Evolutionary conservation across 2,329 filamentous ascomycete species (phyloP).

Genomic region (Chrysoporthe puriensis): DNA sequence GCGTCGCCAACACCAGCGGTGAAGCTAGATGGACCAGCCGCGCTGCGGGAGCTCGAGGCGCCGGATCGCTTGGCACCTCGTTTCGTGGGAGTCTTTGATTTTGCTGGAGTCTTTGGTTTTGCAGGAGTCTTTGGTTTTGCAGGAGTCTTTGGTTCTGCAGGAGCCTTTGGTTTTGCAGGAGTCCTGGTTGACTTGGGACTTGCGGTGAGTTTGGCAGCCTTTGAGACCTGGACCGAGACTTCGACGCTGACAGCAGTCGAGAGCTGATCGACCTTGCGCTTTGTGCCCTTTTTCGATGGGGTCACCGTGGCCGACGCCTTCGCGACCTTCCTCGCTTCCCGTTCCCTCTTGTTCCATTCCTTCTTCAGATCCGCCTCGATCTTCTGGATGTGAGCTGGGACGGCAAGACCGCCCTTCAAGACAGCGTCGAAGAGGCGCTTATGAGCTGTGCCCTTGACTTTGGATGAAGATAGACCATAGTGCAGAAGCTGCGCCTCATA

Average conservation of each 20-base stretch:
- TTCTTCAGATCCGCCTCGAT: constrained; percentile 61
- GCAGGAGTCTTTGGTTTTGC: constrained; percentile 17
- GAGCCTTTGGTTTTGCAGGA: not conserved
- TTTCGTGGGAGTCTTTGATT: constrained; percentile 25
- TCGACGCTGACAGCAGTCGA: constrained; percentile 35
- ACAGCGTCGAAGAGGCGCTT: constrained; percentile 62
- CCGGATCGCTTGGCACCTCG: constrained; percentile 18
- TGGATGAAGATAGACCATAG: constrained; percentile 61
- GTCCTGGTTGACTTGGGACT: not conserved
- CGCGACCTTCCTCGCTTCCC: constrained; percentile 50
- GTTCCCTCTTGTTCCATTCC: constrained; percentile 56
- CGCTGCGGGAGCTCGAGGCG: not conserved
- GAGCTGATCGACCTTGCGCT: constrained; percentile 36
- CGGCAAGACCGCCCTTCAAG: constrained; percentile 48
- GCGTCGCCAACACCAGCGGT: constrained; percentile 5
- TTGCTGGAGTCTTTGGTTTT: constrained; percentile 15
- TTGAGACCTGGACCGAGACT: constrained; percentile 35
- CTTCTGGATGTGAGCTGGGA: constrained; percentile 52
- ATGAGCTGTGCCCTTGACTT: constrained; percentile 61
- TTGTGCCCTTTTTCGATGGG: constrained; percentile 30
- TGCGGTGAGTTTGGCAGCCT: constrained; percentile 15
- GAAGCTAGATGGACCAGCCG: not conserved
- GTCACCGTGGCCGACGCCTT: constrained; percentile 28
- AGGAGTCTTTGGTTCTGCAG: not conserved
- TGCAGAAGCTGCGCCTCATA: constrained; percentile 66